Conservation (phyloP, 331 rosid genomes). For the Arachis monticola region DNA sequence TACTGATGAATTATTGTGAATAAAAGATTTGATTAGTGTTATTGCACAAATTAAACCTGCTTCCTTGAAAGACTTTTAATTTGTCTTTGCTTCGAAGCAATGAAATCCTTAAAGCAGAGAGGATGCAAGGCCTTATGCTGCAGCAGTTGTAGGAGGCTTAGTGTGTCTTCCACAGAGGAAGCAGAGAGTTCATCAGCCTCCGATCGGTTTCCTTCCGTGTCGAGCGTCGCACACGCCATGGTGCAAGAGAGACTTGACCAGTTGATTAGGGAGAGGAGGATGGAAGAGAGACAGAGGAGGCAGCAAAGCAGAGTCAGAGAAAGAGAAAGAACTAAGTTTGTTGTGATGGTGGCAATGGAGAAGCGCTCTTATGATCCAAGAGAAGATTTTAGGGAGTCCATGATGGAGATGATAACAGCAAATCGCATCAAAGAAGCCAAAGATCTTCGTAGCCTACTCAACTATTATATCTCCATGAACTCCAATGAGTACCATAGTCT, state of each 20-base stretch:
- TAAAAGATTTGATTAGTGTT: conserved; percentile 65
- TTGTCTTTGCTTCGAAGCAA: conserved; percentile 35
- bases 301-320: conserved; percentile 17
- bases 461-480: conserved; percentile 86
- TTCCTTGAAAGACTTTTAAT: conserved; percentile 49
- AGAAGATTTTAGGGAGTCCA: conserved; percentile 82
- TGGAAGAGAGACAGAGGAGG: conserved; percentile 59
- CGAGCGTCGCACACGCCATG: conserved; percentile 93
- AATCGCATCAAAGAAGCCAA: conserved; percentile 70
- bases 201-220: conserved; percentile 69
- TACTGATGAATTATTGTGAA: conserved; percentile 43
- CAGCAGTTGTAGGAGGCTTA: conserved; percentile 62
- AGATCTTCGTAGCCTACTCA: conserved; percentile 81
- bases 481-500: conserved; percentile 59
- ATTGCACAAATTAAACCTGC: conserved; percentile 19
- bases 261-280: conserved; percentile 66
- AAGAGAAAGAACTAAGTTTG: conserved; percentile 65
- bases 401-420: conserved; percentile 75
- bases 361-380: conserved; percentile 80
- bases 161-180: conserved; percentile 89
- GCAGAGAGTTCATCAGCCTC: conserved; percentile 65
- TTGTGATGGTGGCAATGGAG: conserved; percentile 90
- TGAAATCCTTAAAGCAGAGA: conserved; percentile 69
- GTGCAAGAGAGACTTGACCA: conserved; percentile 92
- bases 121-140: conserved; percentile 79